Conservation (phyloP, 73 alveolate genomes). For the Tetrahymena thermophila region DNA sequence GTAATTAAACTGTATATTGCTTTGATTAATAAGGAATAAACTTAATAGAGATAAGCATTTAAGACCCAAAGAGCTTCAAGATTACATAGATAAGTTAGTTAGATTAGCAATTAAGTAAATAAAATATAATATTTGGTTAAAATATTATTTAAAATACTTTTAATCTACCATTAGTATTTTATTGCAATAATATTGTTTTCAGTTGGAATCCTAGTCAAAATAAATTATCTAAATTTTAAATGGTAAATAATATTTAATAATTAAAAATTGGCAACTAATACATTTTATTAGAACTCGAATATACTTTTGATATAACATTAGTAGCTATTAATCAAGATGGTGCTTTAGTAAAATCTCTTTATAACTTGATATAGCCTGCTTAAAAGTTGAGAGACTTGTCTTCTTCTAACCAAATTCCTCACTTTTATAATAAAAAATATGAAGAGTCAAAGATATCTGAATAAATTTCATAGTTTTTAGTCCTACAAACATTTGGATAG, state of each 20-base stretch:
- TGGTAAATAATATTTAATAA: neutral
- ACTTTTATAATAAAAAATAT: too few species aligned
- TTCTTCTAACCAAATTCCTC: neutral
- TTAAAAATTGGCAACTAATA: neutral
- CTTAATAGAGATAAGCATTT: too few species aligned
- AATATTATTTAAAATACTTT: too few species aligned
- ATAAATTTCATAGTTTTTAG: neutral
- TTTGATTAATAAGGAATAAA: too few species aligned
- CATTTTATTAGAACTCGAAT: neutral
- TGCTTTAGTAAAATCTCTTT: neutral
- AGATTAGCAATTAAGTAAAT: too few species aligned
- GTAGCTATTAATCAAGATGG: neutral
- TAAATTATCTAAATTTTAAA: too few species aligned
- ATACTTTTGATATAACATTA: neutral
- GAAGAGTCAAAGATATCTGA: neutral
- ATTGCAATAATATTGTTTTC: neutral
- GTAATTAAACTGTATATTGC: too few species aligned
- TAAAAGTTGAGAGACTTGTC: neutral
- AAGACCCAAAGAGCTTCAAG: too few species aligned
- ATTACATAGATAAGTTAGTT: too few species aligned
- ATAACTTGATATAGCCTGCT: neutral
- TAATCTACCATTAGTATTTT: neutral
- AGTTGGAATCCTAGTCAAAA: neutral
- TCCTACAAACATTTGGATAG: neutral
- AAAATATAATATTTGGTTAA: too few species aligned